phyloP scores from a whole-genome alignment of 2,329 filamentous ascomycete genomes.

The Diplodia corticola region DNA sequence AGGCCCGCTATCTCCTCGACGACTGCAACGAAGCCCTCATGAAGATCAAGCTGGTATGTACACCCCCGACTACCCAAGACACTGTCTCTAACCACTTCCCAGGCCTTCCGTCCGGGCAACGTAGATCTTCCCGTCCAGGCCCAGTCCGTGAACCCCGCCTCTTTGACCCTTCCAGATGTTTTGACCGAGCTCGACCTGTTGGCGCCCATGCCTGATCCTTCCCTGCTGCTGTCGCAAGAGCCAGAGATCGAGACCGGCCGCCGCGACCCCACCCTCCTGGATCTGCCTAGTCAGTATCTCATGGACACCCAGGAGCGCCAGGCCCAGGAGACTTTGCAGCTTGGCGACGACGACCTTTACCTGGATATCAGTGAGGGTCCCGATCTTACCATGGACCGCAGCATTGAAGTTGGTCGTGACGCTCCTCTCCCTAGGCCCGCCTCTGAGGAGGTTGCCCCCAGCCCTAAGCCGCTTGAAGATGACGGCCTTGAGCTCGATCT shows the following conservation, averaged over 20 bases:
- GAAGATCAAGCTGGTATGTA: constrained; percentile 93
- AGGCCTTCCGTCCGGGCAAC: constrained; percentile 96
- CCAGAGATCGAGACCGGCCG: constrained; percentile 51
- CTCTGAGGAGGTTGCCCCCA: constrained; percentile 36
- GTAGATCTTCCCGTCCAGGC: constrained; percentile 84
- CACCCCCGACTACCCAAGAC: not conserved
- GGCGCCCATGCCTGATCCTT: constrained; percentile 74
- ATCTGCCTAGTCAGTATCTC: constrained; percentile 33
- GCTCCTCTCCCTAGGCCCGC: constrained; percentile 60
- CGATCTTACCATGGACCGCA: constrained; percentile 48
- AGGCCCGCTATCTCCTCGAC: constrained; percentile 92
- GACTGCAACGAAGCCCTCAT: constrained; percentile 96
- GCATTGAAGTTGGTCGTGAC: constrained; percentile 88
- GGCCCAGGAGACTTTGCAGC: constrained; percentile 31
- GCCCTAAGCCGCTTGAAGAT: constrained; percentile 57
- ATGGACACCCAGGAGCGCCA: constrained; percentile 29
- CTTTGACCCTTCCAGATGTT: constrained; percentile 84
- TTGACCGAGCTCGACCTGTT: constrained; percentile 93
- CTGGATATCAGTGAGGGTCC: constrained; percentile 64
- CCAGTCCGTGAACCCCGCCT: constrained; percentile 78
- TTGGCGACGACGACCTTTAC: constrained; percentile 61
- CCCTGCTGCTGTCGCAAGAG: constrained; percentile 78
- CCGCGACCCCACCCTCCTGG: constrained; percentile 48
- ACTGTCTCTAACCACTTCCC: constrained; percentile 8
- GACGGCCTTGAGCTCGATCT: constrained; percentile 52